These are phyloP conservation scores for Paxillus involutus DNA, from an alignment of 768 basidiomycete genomes.

Conservation along the genomic window DNA sequence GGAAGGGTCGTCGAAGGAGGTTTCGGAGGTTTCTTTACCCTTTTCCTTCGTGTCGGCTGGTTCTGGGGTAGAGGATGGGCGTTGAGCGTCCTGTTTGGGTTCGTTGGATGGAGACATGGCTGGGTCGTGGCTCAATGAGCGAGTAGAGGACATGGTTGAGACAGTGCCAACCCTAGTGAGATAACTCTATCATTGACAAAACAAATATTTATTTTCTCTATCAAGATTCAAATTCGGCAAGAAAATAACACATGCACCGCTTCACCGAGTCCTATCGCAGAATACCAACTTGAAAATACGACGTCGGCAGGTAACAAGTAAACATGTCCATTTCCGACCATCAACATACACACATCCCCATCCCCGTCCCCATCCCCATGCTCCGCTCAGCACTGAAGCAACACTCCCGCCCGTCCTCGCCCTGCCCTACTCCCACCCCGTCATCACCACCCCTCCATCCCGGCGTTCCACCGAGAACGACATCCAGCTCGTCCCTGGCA, in stretches of 20 bases:
- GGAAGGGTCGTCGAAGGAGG: background rate
- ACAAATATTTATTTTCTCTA: conserved; percentile 11
- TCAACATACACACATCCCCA: conserved; percentile 12
- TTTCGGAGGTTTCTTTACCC: background rate
- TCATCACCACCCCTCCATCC: conserved; percentile 26
- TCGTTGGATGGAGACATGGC: conserved; percentile 14
- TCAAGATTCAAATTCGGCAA: background rate
- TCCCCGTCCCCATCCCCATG: conserved; percentile 13
- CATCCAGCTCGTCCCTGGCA: conserved; percentile 16
- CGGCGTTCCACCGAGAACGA: conserved; percentile 10
- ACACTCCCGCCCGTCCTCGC: conserved; percentile 26
- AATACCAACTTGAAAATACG: background rate
- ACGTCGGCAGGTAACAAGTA: too few relatives aligned
- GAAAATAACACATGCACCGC: background rate
- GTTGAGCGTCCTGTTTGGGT: conserved; percentile 1
- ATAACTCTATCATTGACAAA: too few relatives aligned
- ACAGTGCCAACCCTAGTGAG: too few relatives aligned
- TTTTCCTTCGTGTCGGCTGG: conserved; percentile 3
- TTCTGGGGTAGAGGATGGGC: background rate
- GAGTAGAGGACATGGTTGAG: too few relatives aligned
- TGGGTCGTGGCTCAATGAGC: background rate
- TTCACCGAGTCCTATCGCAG: background rate
- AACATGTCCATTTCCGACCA: background rate
- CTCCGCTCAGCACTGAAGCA: conserved; percentile 60
- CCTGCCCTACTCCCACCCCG: background rate